Base-by-base conservation (phyloP, 2,329 filamentous ascomycete genomes). In the Waltergamsia citrina region DNA sequence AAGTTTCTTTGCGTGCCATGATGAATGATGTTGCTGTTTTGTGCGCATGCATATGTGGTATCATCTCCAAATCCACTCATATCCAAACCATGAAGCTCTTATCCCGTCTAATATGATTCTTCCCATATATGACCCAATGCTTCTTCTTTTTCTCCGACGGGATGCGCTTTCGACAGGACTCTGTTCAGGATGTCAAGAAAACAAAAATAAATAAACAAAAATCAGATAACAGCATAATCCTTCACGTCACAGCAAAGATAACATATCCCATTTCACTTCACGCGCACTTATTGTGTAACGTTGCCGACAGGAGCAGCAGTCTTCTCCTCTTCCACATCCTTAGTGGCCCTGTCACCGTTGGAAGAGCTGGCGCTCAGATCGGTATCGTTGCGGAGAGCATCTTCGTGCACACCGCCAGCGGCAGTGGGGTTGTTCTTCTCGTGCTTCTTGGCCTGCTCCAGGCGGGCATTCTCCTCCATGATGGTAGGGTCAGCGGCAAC, bases 401-500 rank as follows among this genome's bases (percentile, higher is more conserved):
- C 26, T 8, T 14, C 15, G 4, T 28, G 14, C 4, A 15, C 4
- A 15, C 11, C 15, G 18, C 24, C 28, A 12, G 29, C 30, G 4
- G 35, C 30, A 16, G 30, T 20, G 16, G 33, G 23, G 15, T 33
- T 22, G 23, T 28, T 25, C 18, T 24, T 16, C 9, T 26, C 26
- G 20, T 21, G n/a, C 34, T 31, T 36, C 10, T 23, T 11, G 5
- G 30, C 35, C n/a, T 32, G 23, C 30, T 37, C 35, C 18, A 37
- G 11, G n/a, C 15, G 11, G 4, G 26, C 35, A 15, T 37, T 37
- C 14, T 24, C 16, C 31, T 37, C 35, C 35, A 37, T 33, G 14
- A 33, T 30, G 20, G 35, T 33, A 15, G 28, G 21, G 18, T 37
- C 36, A 14, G 39, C 30, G 17, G 29, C 27, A 11, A 41, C 40